phyloP scores from a whole-genome alignment of 2,329 filamentous ascomycete species.

The Cercospora janseana region DNA sequence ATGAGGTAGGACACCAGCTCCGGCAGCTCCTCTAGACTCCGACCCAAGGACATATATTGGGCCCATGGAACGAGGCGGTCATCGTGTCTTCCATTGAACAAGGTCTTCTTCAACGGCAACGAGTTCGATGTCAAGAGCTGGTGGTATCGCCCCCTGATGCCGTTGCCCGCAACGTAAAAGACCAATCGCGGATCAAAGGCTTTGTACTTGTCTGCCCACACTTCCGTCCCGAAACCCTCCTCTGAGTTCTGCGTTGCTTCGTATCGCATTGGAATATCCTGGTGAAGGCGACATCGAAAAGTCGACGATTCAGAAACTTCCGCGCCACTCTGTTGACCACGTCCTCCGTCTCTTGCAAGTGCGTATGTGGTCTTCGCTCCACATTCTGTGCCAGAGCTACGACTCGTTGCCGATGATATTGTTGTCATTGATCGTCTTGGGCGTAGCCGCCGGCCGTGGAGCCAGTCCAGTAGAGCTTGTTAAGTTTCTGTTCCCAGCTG shows the following conservation, averaged over 20 bases:
- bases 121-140: conserved; percentile 51
- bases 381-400: conserved; percentile 40
- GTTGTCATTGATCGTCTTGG: conserved; percentile 40
- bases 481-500: conserved; percentile 51
- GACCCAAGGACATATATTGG: conserved; percentile 56
- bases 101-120: conserved; percentile 52
- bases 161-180: conserved; percentile 58
- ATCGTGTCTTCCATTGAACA: conserved; percentile 59
- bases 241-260: not conserved
- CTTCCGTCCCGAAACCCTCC: conserved; percentile 1
- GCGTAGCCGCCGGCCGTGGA: conserved; percentile 52
- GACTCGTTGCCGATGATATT: conserved; percentile 49
- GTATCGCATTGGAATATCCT: conserved; percentile 48
- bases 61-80: conserved; percentile 57
- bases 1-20: conserved; percentile 52
- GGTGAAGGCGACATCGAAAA: conserved; percentile 49
- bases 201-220: conserved; percentile 10
- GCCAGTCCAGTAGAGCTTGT: conserved; percentile 58
- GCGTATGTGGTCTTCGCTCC: not conserved
- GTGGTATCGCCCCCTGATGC: conserved; percentile 55
- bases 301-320: conserved; percentile 1
- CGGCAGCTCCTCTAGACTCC: conserved; percentile 52
- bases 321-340: not conserved
- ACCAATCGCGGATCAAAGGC: not conserved
- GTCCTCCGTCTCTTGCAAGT: conserved; percentile 26